These are phyloP conservation scores for Hydnum rufescens DNA, from an alignment of 768 basidiomycete species.

Conservation along the genomic window DNA sequence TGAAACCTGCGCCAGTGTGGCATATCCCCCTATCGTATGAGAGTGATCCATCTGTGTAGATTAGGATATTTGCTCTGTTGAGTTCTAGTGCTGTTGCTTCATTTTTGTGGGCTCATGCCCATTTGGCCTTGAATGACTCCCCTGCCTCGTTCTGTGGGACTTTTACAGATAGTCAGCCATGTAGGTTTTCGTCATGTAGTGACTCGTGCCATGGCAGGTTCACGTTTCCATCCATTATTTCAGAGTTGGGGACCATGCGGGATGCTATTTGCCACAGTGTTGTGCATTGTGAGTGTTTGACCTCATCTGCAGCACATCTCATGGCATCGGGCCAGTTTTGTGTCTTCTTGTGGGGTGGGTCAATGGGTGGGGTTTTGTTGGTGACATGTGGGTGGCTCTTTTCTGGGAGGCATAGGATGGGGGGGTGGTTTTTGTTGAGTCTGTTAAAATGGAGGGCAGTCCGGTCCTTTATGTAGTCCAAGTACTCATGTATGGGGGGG, in stretches of 20 bases:
- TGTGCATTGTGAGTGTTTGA: neutral
- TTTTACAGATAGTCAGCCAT: neutral
- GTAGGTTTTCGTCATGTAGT: neutral
- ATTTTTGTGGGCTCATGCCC: neutral
- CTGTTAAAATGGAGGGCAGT: slow-evolving; percentile 4
- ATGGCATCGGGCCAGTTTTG: too few relatives aligned
- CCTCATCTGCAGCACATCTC: neutral
- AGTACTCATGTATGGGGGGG: slow-evolving; percentile 4
- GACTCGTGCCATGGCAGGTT: neutral
- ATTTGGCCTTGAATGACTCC: neutral
- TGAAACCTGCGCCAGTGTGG: neutral
- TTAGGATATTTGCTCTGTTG: neutral
- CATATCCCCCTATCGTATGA: neutral
- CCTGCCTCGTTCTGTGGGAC: neutral
- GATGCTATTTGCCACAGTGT: neutral
- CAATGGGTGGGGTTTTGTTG: too few relatives aligned
- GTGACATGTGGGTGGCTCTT: neutral
- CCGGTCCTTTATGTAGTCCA: slow-evolving; percentile 3
- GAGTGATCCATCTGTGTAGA: neutral
- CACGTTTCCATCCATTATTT: neutral
- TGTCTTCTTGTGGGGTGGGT: too few relatives aligned
- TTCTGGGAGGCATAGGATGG: slow-evolving; percentile 3
- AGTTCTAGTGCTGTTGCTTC: neutral
- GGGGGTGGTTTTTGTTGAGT: slow-evolving; percentile 4
- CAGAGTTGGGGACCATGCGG: neutral